These are phyloP conservation scores for Globisporangium canariense DNA, from an alignment of 352 stramenopile genomes.

Conservation along the genomic window DNA sequence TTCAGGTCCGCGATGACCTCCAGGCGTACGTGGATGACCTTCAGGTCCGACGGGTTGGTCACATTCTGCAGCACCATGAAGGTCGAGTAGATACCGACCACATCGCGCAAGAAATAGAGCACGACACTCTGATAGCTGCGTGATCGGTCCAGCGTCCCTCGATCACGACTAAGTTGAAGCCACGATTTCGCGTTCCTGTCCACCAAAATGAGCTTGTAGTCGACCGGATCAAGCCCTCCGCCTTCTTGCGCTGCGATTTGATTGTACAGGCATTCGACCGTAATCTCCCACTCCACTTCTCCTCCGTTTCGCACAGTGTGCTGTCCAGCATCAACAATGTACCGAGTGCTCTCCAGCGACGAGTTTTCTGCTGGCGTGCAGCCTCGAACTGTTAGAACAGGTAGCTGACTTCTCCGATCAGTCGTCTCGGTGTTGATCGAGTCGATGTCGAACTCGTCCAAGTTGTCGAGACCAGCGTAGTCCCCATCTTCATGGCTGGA, in stretches of 20 bases:
- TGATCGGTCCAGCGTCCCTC: slow-evolving; percentile 64
- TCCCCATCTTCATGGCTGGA: slow-evolving; percentile 38
- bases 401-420: slow-evolving; percentile 43
- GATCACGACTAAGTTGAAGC: slow-evolving; percentile 78
- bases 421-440: slow-evolving; percentile 50
- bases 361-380: slow-evolving; percentile 84
- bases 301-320: slow-evolving; percentile 84
- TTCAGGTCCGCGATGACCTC: slow-evolving; percentile 88
- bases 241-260: slow-evolving; percentile 23
- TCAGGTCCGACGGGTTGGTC: slow-evolving; percentile 77
- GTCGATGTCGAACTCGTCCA: slow-evolving; percentile 71
- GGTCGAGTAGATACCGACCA: slow-evolving; percentile 81
- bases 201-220: slow-evolving; percentile 75
- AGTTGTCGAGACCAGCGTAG: slow-evolving; percentile 58
- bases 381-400: slow-evolving; percentile 64
- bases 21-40: slow-evolving; percentile 83
- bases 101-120: slow-evolving; percentile 76
- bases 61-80: slow-evolving; percentile 87
- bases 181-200: slow-evolving; percentile 74
- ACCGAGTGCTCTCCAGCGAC: slow-evolving; percentile 74
- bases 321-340: slow-evolving; percentile 84
- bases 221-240: slow-evolving; percentile 47
- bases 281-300: slow-evolving; percentile 89
- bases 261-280: slow-evolving; percentile 74
- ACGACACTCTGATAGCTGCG: slow-evolving; percentile 84